Evolutionary conservation across 257 asterid genomes (phyloP).

Genomic region (Parsonsia alboflavescens): DNA sequence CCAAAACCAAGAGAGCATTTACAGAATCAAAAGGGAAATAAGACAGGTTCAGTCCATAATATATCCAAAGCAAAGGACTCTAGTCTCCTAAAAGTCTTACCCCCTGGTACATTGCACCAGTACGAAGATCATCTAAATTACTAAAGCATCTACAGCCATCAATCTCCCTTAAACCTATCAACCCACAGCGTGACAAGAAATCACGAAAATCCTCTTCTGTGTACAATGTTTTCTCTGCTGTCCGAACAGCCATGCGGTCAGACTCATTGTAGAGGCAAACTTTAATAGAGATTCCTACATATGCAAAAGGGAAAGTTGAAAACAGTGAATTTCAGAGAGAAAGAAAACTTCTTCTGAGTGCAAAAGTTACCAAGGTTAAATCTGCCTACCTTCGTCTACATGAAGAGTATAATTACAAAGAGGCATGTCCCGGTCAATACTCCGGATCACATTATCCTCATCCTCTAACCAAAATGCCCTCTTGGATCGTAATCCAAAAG

Average conservation of each 20-base stretch:
- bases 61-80: background rate
- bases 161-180: conserved; percentile 25
- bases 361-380: too few relatives aligned
- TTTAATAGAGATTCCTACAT: conserved; percentile 23
- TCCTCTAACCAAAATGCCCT: conserved; percentile 98
- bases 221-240: conserved; percentile 27
- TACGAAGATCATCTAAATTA: conserved; percentile 23
- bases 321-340: background rate
- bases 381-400: conserved; percentile 74
- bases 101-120: conserved; percentile 25
- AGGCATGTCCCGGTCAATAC: conserved; percentile 93
- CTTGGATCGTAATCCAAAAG: conserved; percentile 70
- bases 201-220: conserved; percentile 24
- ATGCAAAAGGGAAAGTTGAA: background rate
- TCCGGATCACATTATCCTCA: conserved; percentile 63
- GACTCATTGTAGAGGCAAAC: conserved; percentile 25
- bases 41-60: background rate
- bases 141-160: conserved; percentile 22
- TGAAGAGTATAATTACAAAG: conserved; percentile 79
- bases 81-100: conserved; percentile 20
- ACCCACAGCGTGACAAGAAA: conserved; percentile 26
- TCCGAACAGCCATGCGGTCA: conserved; percentile 21
- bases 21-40: background rate
- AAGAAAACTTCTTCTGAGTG: background rate
- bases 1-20: background rate